phyloP scores from a whole-genome alignment of 495 filamentous ascomycete species.

The Cenococcum geophilum region DNA sequence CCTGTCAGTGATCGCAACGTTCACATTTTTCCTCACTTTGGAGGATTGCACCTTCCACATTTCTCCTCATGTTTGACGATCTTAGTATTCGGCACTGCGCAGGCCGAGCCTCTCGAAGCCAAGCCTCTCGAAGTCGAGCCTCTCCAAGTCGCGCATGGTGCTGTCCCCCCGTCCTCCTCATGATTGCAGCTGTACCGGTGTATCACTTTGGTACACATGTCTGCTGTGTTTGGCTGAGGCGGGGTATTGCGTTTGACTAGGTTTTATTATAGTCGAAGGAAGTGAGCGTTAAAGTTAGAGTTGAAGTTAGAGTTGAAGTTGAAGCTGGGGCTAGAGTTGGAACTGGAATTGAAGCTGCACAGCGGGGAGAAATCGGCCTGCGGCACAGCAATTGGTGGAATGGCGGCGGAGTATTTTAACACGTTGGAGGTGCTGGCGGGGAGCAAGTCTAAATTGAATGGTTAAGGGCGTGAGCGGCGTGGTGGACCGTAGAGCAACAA shows the following conservation, averaged over 20 bases:
- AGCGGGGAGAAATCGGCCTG: slow-evolving; percentile 1
- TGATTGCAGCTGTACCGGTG: slow-evolving; percentile 38
- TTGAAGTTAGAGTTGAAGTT: not conserved
- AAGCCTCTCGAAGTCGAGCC: no score
- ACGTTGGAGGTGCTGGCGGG: not conserved
- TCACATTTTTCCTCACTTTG: slow-evolving; percentile 40
- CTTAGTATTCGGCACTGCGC: slow-evolving; percentile 33
- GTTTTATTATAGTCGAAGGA: slow-evolving; percentile 2
- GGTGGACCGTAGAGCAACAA: not conserved
- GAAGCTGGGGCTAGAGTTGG: not conserved
- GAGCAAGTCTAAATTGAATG: not conserved
- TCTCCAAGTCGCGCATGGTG: slow-evolving; percentile 38
- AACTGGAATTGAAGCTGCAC: not conserved
- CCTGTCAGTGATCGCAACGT: slow-evolving; percentile 34
- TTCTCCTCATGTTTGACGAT: slow-evolving; percentile 38
- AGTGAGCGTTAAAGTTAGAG: no score
- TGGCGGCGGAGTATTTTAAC: not conserved
- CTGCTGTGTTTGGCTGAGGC: slow-evolving; percentile 9
- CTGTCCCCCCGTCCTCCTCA: slow-evolving; percentile 27
- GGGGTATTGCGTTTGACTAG: slow-evolving; percentile 3
- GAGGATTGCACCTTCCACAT: slow-evolving; percentile 36
- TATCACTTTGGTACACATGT: slow-evolving; percentile 38
- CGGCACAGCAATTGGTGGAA: slow-evolving; percentile 1
- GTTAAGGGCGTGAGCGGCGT: not conserved
- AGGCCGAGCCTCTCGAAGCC: slow-evolving; percentile 16